Base-by-base conservation (phyloP, 2,329 filamentous ascomycete genomes). In the Didymella lethalis region DNA sequence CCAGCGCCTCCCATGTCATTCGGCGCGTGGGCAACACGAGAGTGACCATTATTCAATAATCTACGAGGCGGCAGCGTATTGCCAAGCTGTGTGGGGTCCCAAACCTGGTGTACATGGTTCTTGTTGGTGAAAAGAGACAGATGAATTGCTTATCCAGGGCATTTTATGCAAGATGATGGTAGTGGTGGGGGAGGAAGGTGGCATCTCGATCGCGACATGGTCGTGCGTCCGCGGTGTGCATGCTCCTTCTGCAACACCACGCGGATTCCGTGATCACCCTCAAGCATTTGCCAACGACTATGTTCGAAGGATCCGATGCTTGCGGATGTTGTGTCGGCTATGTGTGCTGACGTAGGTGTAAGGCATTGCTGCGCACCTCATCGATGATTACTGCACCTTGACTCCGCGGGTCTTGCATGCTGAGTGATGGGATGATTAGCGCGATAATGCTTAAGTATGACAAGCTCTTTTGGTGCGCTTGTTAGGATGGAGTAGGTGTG, bases 1-100 rank as follows among this genome's bases (percentile, higher is more conserved):
- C 7, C 41, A 25, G 40, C 56, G 56, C 56, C 56, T 47, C 56
- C 50, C 41, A 59, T 59, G 56, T 59, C 56, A 54, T 51, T 11
- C 28, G 56, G 43, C 46, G 56, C 50, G 45, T 50, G 50, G 41
- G 41, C 23, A 49, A 50, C 50, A 54, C 56, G 46, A 54, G 47
- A 47, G 31, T 26, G 48, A 49, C 44, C 38, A 45, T 58, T n/a
- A 40, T 40, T 40, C 56, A 51, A 54, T 59, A 54, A 36, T 51
- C 28, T 25, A 50, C 28, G 25, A 51, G 23, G 41, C 41, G 40
- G 18, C 48, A 28, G 32, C 56, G 41, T 59, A 54, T 59, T 59
- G 56, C 56, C 56, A 59, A 59, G 56, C 49, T 20, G 20, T 43
- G 40, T 54, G 26, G 20, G 20, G 20, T 54, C 16, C 7, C 5